A percentile compares a stretch with the other conserved stretches of the same genome.
phyloP scores from a whole-genome alignment of 805 yeast genomes.

The Candida caryicola region DNA sequence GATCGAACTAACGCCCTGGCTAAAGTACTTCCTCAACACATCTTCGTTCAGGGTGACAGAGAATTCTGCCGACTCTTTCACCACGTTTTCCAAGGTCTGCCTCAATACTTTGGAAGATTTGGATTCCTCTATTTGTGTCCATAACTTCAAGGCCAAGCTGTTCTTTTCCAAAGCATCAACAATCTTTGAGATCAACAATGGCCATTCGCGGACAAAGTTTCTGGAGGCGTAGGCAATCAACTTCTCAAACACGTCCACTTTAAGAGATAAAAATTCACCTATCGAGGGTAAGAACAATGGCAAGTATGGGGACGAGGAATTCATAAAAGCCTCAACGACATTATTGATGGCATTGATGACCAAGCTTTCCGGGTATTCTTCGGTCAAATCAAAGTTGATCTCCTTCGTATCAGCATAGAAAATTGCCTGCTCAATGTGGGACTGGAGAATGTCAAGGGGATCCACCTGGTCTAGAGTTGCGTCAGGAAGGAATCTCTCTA shows the following conservation, averaged over 20 bases:
- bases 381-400: slow-evolving; percentile 47
- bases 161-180: slow-evolving; percentile 32
- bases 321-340: slow-evolving; percentile 55
- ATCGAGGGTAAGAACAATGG: slow-evolving; percentile 53
- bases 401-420: slow-evolving; percentile 53
- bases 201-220: slow-evolving; percentile 44
- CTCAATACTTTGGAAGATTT: slow-evolving; percentile 8
- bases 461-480: slow-evolving; percentile 18
- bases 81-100: slow-evolving; percentile 10
- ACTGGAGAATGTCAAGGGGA: slow-evolving; percentile 46
- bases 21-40: slow-evolving; percentile 26
- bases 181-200: slow-evolving; percentile 35
- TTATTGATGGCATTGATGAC: slow-evolving; percentile 39
- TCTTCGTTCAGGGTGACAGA: slow-evolving; percentile 3
- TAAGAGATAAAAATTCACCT: slow-evolving; percentile 48
- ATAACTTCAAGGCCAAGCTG: slow-evolving; percentile 47
- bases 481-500: slow-evolving; percentile 45
- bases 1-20: slow-evolving; percentile 20
- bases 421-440: slow-evolving; percentile 83
- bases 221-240: slow-evolving; percentile 44
- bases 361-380: slow-evolving; percentile 20
- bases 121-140: slow-evolving; percentile 21
- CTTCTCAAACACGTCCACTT: slow-evolving; percentile 44
- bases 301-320: slow-evolving; percentile 53
- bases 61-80: slow-evolving; percentile 8